Evolutionary conservation across 169 alveolate species (phyloP).

Genomic region (Eimeria nieschulzi): DNA sequence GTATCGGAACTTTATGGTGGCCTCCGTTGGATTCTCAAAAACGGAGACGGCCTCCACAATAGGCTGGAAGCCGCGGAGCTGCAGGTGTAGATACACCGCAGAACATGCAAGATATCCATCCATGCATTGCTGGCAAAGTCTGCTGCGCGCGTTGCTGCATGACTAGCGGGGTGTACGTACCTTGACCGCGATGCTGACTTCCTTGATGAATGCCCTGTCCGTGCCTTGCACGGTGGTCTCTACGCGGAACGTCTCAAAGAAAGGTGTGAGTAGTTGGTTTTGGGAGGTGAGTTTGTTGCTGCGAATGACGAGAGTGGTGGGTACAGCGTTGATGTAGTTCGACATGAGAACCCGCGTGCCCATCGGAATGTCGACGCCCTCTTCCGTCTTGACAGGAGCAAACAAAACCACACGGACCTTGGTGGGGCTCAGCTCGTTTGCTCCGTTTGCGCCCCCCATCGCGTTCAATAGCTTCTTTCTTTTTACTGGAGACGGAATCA

Average conservation of each 20-base stretch:
- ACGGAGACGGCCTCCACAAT: not conserved
- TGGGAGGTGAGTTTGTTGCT: slow-evolving; percentile 1
- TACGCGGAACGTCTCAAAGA: not conserved
- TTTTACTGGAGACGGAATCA: slow-evolving; percentile 5
- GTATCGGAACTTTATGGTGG: not conserved
- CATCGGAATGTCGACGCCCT: slow-evolving; percentile 13
- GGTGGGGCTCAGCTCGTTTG: not conserved
- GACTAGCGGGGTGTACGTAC: not conserved
- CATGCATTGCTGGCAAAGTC: not conserved
- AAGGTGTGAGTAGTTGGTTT: not conserved
- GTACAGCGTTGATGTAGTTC: slow-evolving; percentile 39
- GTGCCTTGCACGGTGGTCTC: slow-evolving; percentile 46
- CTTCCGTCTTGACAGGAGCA: slow-evolving; percentile 17
- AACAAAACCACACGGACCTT: slow-evolving; percentile 34
- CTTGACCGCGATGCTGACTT: slow-evolving; percentile 47
- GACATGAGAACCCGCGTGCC: slow-evolving; percentile 55
- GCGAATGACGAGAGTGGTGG: slow-evolving; percentile 8
- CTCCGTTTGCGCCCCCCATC: not conserved
- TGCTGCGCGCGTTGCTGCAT: not conserved
- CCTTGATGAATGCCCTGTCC: slow-evolving; percentile 11
- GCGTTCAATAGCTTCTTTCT: not conserved
- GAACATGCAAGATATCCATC: not conserved
- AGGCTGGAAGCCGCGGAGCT: slow-evolving; percentile 16
- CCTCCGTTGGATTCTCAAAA: slow-evolving; percentile 16
- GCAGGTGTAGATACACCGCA: not conserved